Base-by-base conservation (phyloP, 2,329 filamentous ascomycete genomes). In the Aspergillus intermedius region DNA sequence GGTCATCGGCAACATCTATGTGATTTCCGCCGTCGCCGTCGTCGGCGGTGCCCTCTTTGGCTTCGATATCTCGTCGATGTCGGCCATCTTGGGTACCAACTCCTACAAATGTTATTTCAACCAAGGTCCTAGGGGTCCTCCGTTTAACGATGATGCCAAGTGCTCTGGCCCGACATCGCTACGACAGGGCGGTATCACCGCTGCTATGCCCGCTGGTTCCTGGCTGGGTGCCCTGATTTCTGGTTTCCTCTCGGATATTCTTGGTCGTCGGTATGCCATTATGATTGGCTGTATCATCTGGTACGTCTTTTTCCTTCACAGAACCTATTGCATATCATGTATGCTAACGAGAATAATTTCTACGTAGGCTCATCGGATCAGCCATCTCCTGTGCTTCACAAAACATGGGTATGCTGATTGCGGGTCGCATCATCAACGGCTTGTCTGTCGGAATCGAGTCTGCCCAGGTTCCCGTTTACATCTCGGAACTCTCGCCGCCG, bases 121-220 rank as follows among this genome's bases (percentile, higher is more conserved):
- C 54, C 76, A 86, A 57, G 62, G 61, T 50, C 47, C 44, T 72
- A 86, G 44, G 78, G 59, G 53, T 2, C 88, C 37, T 77, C 83
- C 49, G 74, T 79, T 53, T 81, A 87, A 63, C 8, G 55, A 65
- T 30, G 48, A 57, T 17, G 55, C 57, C 1, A 25, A 63, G 3
- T 80, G 77, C 59, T 65, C 66, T 15, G 77, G 77, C 42, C 74
- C 76, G 2, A 62, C 49, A 4, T 59, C 73, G 2, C 58, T 79
- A 53, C 70, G 75, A 0, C 84, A 87, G 66, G 84, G 83, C 34
- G 83, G 77, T 28, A 87, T 88, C 59, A 86, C 83, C 1, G 83
- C 84, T 17, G 74, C 84, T 3, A 88, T 88, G 84, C 81, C 84
- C 5, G 84, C 80, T 40, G 85, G 86, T n/a, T 87, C 83, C 1